These are phyloP conservation scores for Myxozyma udenii DNA, from an alignment of 805 yeast genomes.

Conservation along the genomic window DNA sequence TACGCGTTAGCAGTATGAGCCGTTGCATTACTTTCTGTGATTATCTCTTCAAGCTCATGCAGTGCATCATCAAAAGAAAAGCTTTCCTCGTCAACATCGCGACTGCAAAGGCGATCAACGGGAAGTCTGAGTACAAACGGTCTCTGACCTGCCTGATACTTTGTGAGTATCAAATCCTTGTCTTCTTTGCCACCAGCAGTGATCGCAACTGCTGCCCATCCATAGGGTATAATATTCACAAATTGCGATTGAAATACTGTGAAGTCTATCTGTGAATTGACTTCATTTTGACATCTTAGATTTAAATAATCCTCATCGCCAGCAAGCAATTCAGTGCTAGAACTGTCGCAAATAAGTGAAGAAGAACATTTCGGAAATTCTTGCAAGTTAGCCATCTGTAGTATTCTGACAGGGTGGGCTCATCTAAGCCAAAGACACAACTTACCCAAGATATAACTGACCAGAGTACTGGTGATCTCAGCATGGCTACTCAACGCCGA, in stretches of 20 bases:
- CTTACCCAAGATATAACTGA: too few relatives aligned
- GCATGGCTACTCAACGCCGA: too few relatives aligned
- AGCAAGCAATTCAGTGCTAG: too few relatives aligned
- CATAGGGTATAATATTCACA: constrained; percentile 41
- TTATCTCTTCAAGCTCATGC: constrained; percentile 49
- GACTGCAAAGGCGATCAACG: constrained; percentile 47
- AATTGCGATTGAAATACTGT: constrained; percentile 23
- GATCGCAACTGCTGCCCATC: constrained; percentile 60
- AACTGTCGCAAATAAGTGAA: too few relatives aligned
- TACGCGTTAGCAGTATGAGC: not conserved
- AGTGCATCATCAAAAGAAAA: constrained; percentile 49
- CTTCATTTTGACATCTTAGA: too few relatives aligned
- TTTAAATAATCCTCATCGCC: too few relatives aligned
- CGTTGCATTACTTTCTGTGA: constrained; percentile 58
- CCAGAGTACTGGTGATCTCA: too few relatives aligned
- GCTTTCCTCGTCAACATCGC: constrained; percentile 45
- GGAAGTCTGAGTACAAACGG: constrained; percentile 61
- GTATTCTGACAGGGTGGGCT: too few relatives aligned
- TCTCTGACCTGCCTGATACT: constrained; percentile 38
- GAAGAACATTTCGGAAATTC: too few relatives aligned
- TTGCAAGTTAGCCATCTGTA: too few relatives aligned
- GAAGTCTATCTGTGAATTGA: too few relatives aligned
- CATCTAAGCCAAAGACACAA: too few relatives aligned
- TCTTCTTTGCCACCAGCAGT: constrained; percentile 59
- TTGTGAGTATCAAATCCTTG: constrained; percentile 55